Evolutionary conservation across 495 filamentous ascomycete species (phyloP).

Genomic region (Penicillium coffeae): DNA sequence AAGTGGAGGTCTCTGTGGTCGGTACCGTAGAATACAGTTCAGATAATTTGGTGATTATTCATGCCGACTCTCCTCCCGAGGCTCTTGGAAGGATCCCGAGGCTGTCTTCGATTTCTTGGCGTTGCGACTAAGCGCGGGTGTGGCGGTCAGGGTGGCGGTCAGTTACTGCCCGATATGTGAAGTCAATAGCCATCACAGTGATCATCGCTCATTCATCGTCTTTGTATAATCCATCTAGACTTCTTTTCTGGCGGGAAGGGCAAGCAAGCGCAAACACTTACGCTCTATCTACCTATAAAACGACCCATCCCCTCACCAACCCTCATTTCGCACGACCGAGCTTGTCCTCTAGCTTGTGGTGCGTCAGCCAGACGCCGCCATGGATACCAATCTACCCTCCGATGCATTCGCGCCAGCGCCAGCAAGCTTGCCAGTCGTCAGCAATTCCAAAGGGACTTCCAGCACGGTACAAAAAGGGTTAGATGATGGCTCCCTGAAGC

Average conservation of each 20-base stretch:
- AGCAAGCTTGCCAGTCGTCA: constrained; percentile 2
- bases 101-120: background rate
- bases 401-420: constrained; percentile 26
- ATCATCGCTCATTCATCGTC: background rate
- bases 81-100: constrained; percentile 8
- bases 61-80: constrained; percentile 14
- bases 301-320: background rate
- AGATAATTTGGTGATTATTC: constrained; percentile 21
- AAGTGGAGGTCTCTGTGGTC: background rate
- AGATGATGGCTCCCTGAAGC: background rate
- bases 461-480: background rate
- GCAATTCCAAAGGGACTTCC: background rate
- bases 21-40: background rate
- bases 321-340: background rate
- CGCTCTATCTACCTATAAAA: background rate
- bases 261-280: background rate
- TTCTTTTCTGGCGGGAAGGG: background rate
- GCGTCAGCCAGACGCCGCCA: constrained; percentile 8
- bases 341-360: background rate
- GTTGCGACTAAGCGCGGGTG: background rate
- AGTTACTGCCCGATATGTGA: constrained; percentile 4
- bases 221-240: background rate
- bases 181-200: constrained; percentile 7
- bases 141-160: constrained; percentile 9
- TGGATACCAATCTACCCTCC: constrained; percentile 24